Evolutionary conservation across 1,284 basidiomycete genomes (phyloP).

Genomic region (Papiliotrema nemorosa): DNA sequence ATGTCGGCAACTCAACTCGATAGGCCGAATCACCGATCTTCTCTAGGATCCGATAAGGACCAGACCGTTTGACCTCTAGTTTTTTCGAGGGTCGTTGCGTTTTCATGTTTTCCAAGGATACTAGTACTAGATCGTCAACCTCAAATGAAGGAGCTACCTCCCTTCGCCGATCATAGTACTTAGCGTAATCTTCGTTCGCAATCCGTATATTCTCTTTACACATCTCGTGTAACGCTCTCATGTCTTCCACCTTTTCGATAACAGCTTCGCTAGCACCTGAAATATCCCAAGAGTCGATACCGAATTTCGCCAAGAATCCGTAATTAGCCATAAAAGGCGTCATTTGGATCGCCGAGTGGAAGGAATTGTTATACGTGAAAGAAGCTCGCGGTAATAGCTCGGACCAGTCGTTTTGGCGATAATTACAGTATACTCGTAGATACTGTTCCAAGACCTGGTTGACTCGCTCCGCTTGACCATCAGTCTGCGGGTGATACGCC

Average conservation of each 20-base stretch:
- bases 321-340: slow-evolving; percentile 52
- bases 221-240: neutral
- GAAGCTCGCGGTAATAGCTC: slow-evolving; percentile 51
- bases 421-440: slow-evolving; percentile 28
- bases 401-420: slow-evolving; percentile 53
- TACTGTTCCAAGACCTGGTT: slow-evolving; percentile 19
- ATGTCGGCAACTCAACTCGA: neutral
- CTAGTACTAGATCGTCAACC: slow-evolving; percentile 46
- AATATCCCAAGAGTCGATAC: neutral
- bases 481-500: slow-evolving; percentile 25
- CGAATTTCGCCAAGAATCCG: slow-evolving; percentile 38
- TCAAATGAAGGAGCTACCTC: slow-evolving; percentile 30
- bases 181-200: slow-evolving; percentile 5
- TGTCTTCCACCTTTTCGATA: neutral
- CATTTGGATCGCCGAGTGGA: slow-evolving; percentile 36
- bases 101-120: slow-evolving; percentile 44
- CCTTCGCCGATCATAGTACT: slow-evolving; percentile 13
- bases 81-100: slow-evolving; percentile 49
- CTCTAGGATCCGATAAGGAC: slow-evolving; percentile 39
- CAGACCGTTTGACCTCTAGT: slow-evolving; percentile 45
- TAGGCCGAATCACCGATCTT: neutral
- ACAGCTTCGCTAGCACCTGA: neutral
- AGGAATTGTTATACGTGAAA: slow-evolving; percentile 54
- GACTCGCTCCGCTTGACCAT: neutral
- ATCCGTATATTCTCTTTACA: neutral